These are phyloP conservation scores for Furcasterigmium sp. DNA, from an alignment of 2,329 filamentous ascomycete species.

Conservation along the genomic window DNA sequence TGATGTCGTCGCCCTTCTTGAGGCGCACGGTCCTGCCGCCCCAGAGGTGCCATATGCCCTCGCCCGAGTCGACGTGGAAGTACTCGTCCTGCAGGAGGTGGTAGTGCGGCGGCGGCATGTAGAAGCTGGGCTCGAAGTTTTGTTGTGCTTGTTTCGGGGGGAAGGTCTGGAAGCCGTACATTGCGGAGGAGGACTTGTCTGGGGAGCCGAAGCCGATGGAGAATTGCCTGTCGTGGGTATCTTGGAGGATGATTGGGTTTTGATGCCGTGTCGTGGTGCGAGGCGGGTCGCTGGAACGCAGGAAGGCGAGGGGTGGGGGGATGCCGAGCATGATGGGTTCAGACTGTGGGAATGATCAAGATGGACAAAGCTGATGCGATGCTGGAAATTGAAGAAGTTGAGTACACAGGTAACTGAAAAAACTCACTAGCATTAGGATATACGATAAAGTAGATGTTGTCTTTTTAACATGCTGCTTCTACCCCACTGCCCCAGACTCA, in stretches of 20 bases:
- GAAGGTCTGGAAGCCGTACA: constrained; percentile 2
- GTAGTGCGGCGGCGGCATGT: constrained; percentile 15
- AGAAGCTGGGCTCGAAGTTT: constrained; percentile 1
- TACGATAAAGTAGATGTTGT: too few species aligned
- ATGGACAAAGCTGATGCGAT: too few species aligned
- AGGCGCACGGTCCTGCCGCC: constrained; percentile 6
- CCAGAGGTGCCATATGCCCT: constrained; percentile 12
- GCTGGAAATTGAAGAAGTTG: too few species aligned
- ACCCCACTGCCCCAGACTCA: too few species aligned
- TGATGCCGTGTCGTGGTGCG: background rate
- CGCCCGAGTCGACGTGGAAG: constrained; percentile 12
- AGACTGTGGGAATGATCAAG: too few species aligned
- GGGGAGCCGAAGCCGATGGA: background rate
- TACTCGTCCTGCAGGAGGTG: constrained; percentile 15
- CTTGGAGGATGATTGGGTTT: background rate
- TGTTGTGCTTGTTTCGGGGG: constrained; percentile 2
- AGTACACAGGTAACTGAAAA: too few species aligned
- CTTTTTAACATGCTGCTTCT: too few species aligned
- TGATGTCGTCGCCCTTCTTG: constrained; percentile 5
- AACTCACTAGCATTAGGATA: too few species aligned
- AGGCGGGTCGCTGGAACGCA: background rate
- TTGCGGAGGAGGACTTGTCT: background rate
- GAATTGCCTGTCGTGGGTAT: background rate
- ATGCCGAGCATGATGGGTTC: background rate
- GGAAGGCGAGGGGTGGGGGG: background rate